Evolutionary conservation across 2,329 filamentous ascomycete species (phyloP), one percentile per base, ranked within the genome.

Genomic region (Apiospora kogelbergensis): DNA sequence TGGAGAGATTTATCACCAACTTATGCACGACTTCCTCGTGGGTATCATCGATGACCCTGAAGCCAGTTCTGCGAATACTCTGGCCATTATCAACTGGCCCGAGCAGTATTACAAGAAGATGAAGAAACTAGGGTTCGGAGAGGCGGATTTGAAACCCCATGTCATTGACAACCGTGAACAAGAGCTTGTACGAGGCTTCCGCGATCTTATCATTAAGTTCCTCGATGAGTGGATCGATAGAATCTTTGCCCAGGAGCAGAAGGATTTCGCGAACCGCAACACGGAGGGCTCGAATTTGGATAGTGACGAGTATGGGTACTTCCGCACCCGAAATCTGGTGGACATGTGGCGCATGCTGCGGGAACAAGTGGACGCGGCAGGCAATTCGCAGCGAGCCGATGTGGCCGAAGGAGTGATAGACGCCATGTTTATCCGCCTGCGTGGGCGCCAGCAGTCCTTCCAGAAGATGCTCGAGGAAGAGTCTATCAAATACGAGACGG

Each of bases 261-360:
- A 90, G 75, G 91, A 93, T 74, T 97, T 99, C 80, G 84, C 89
- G 64, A 90, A 94, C 68, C 90, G 95, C 71, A 90, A 90, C 74
- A 86, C 91, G 70, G 93, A 94, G 75, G 88, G 86, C 65, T 86
- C 86, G 72, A 93, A 95, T 77, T 85, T 98, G 71, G 94, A 97
- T 78, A 90, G 89, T 74, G 94, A 97, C 80, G 90, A 95, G 77
- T 94, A 97, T 78, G 94, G 94, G 70, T 95, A 93, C 79, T 95
- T 97, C 82, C 91, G 95, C 65, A 98, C 95, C 66, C 95, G 93
- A 81, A 97, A 95, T 71, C 85, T 97, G 67, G 92, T 95, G 68
- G 95, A 97, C 76, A 92, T 98, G 85, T 99, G 97, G 95, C 92
- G 95, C 70, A 98, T 99, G 94, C 85, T 99, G 72, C 90, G 93